A percentile compares a stretch with the other conserved stretches of the same genome.
These are phyloP conservation scores for Tolypocladium amazonense DNA, from an alignment of 2,329 filamentous ascomycete species.

Conservation along the genomic window DNA sequence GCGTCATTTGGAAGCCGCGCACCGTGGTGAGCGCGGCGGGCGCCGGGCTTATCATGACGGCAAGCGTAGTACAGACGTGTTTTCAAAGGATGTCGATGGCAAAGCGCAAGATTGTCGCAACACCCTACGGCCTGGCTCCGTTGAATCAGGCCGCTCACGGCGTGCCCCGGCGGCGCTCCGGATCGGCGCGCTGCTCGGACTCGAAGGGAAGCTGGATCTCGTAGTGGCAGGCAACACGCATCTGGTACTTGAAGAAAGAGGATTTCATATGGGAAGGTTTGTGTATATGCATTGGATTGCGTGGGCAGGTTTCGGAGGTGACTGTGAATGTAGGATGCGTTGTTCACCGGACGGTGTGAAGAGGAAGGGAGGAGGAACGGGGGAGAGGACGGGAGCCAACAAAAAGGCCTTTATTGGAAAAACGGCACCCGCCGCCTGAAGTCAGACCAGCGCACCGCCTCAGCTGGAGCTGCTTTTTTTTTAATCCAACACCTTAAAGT, in stretches of 20 bases:
- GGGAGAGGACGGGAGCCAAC: not conserved
- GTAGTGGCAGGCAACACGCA: slow-evolving; percentile 42
- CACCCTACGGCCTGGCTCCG: not conserved
- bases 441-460: not conserved
- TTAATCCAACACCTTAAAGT: not conserved
- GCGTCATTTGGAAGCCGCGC: slow-evolving; percentile 46
- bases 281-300: slow-evolving; percentile 46
- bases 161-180: slow-evolving; percentile 47
- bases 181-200: slow-evolving; percentile 43
- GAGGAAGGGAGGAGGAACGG: not conserved
- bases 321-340: slow-evolving; percentile 2
- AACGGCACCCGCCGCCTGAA: not conserved
- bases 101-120: not conserved
- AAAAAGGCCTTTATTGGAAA: not conserved
- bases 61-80: not conserved
- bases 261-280: slow-evolving; percentile 30
- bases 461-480: not conserved
- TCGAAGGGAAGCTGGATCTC: slow-evolving; percentile 37
- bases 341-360: slow-evolving; percentile 7
- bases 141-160: slow-evolving; percentile 19
- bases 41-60: slow-evolving; percentile 34
- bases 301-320: slow-evolving; percentile 2
- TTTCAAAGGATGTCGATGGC: not conserved
- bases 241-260: slow-evolving; percentile 45
- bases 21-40: slow-evolving; percentile 42